These are phyloP conservation scores for Rhodamnia argentea DNA, from an alignment of 345 rosid genomes.

Conservation along the genomic window DNA sequence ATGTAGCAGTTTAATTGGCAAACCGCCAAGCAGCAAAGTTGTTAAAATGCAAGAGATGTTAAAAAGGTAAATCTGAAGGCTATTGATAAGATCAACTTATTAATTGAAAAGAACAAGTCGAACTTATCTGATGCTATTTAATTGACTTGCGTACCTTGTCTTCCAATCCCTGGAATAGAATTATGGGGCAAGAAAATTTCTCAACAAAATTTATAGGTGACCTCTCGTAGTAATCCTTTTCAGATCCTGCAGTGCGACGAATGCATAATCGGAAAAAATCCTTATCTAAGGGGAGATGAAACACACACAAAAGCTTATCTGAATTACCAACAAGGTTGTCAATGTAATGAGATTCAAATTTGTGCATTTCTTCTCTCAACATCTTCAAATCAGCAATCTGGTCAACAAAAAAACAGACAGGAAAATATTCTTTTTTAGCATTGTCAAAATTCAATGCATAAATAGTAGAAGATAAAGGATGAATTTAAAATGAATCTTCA, in stretches of 20 bases:
- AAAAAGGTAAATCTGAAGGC: not conserved
- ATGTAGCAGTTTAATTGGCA: not conserved
- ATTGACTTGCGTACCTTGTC: slow-evolving; percentile 49
- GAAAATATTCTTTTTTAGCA: not conserved
- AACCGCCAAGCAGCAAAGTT: not conserved
- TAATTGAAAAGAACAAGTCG: not conserved
- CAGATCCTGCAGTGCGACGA: slow-evolving; percentile 45
- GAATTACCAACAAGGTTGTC: slow-evolving; percentile 90
- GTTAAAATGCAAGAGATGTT: not conserved
- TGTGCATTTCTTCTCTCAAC: slow-evolving; percentile 80
- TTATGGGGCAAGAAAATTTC: slow-evolving; percentile 86
- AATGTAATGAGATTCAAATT: slow-evolving; percentile 75
- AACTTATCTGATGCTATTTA: not conserved
- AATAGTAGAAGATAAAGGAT: not conserved
- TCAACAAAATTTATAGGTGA: slow-evolving; percentile 82
- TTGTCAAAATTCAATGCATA: not conserved
- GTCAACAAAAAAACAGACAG: not conserved
- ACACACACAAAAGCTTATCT: not conserved
- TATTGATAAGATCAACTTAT: not conserved
- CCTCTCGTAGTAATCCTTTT: slow-evolving; percentile 59
- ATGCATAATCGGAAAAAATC: not conserved
- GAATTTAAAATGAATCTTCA: not conserved
- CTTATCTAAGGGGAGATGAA: not conserved
- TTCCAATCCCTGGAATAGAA: slow-evolving; percentile 90
- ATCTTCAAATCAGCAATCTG: slow-evolving; percentile 76